phyloP scores from a whole-genome alignment of 2,329 filamentous ascomycete genomes.

The Fusarium albidum region DNA sequence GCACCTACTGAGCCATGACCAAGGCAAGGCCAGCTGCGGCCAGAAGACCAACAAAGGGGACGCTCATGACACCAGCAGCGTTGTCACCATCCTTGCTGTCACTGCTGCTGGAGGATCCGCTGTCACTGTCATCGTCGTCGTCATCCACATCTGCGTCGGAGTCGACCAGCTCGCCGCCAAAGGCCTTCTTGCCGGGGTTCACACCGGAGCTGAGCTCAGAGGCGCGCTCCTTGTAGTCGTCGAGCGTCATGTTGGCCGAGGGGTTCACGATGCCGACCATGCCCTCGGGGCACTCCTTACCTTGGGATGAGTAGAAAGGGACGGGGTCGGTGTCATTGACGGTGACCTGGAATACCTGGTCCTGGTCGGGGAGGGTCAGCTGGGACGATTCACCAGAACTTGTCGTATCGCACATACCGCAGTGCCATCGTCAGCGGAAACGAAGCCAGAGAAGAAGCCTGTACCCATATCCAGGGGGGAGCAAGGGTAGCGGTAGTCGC shows the following conservation, averaged over 20 bases:
- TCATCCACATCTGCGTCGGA: slow-evolving; percentile 25
- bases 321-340: slow-evolving; percentile 45
- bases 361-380: slow-evolving; percentile 32
- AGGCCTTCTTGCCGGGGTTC: slow-evolving; percentile 36
- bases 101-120: slow-evolving; percentile 12
- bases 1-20: slow-evolving; percentile 24
- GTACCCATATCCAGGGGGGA: slow-evolving; percentile 41
- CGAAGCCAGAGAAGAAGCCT: slow-evolving; percentile 51
- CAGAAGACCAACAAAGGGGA: slow-evolving; percentile 29
- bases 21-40: slow-evolving; percentile 29
- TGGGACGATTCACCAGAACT: background rate
- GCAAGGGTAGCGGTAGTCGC: slow-evolving; percentile 48
- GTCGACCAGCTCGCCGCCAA: slow-evolving; percentile 43
- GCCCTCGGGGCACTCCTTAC: slow-evolving; percentile 46
- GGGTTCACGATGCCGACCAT: slow-evolving; percentile 53
- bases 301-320: slow-evolving; percentile 51
- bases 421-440: slow-evolving; percentile 40
- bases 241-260: slow-evolving; percentile 40
- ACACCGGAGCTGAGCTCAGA: slow-evolving; percentile 38
- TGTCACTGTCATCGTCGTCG: slow-evolving; percentile 5
- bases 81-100: slow-evolving; percentile 19
- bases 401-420: slow-evolving; percentile 38
- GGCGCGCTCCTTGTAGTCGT: slow-evolving; percentile 44
- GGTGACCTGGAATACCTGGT: slow-evolving; percentile 47
- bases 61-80: slow-evolving; percentile 23